Percentiles rank a stretch among this genome's conserved stretches.
These are phyloP conservation scores for Hysterium pulicare DNA, from an alignment of 2,329 filamentous ascomycete species.

Conservation along the genomic window DNA sequence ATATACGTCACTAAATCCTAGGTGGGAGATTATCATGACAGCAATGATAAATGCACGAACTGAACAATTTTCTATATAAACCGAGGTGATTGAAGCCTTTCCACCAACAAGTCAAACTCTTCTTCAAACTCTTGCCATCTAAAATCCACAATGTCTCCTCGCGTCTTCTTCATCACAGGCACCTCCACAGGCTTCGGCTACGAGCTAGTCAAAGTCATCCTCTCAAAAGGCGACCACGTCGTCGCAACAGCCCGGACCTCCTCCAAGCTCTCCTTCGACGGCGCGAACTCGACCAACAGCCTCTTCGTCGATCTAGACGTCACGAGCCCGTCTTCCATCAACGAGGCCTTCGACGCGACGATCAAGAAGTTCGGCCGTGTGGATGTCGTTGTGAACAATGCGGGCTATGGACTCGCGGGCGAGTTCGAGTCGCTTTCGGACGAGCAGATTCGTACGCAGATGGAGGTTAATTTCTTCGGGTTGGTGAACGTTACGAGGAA, in stretches of 20 bases:
- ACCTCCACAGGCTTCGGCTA: constrained; percentile 47
- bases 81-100: no score
- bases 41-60: no score
- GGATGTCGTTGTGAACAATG: constrained; percentile 61
- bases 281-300: constrained; percentile 46
- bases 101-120: no score
- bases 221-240: constrained; percentile 44
- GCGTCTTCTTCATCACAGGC: constrained; percentile 48
- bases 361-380: constrained; percentile 52
- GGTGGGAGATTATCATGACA: no score
- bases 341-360: constrained; percentile 44
- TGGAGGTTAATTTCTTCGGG: constrained; percentile 61
- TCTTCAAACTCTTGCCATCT: no score
- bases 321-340: constrained; percentile 43
- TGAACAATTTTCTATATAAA: no score
- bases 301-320: constrained; percentile 54
- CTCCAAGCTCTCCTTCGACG: constrained; percentile 40
- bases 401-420: constrained; percentile 55
- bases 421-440: constrained; percentile 53
- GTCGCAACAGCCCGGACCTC: constrained; percentile 46
- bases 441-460: constrained; percentile 49
- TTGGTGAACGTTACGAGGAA: constrained; percentile 52
- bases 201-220: constrained; percentile 42
- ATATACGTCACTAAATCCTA: no score
- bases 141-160: constrained; percentile 40